Conservation (phyloP, 2,329 filamentous ascomycete species). For the Neonectria hederae region DNA sequence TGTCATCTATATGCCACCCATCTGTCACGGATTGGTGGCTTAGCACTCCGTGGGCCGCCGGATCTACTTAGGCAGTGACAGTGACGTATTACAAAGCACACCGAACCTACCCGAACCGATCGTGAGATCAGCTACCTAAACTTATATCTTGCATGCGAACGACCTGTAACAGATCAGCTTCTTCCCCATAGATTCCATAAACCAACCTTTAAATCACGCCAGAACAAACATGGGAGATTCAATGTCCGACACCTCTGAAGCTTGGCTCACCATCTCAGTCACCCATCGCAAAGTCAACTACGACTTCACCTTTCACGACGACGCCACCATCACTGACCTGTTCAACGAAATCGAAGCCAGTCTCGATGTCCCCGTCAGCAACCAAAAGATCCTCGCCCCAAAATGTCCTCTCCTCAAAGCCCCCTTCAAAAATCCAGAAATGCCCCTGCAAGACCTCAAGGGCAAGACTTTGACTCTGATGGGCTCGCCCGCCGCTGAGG, state of each 20-base stretch:
- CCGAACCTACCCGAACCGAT: conserved; percentile 42
- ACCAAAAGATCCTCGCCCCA: conserved; percentile 75
- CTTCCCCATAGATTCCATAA: not conserved
- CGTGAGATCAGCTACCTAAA: conserved; percentile 1
- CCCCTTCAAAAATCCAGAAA: conserved; percentile 68
- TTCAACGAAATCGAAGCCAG: conserved; percentile 64
- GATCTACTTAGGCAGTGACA: conserved; percentile 33
- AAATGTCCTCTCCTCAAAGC: conserved; percentile 72
- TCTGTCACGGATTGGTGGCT: not conserved
- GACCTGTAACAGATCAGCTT: conserved; percentile 9
- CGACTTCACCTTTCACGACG: conserved; percentile 54
- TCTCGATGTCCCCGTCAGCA: conserved; percentile 67
- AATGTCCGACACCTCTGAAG: conserved; percentile 35
- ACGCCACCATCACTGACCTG: conserved; percentile 66
- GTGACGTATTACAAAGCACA: conserved; percentile 56
- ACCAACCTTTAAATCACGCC: not conserved
- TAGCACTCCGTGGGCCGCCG: not conserved
- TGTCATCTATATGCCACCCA: not conserved
- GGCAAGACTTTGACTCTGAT: conserved; percentile 72
- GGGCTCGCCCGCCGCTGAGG: conserved; percentile 69
- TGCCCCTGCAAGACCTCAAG: conserved; percentile 59
- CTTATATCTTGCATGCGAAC: conserved; percentile 19
- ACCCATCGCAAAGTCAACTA: conserved; percentile 58
- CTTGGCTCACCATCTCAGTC: conserved; percentile 55
- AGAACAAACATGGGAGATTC: conserved; percentile 7